Conservation (phyloP, 2,329 filamentous ascomycete species). For the Calonectria naviculata region DNA sequence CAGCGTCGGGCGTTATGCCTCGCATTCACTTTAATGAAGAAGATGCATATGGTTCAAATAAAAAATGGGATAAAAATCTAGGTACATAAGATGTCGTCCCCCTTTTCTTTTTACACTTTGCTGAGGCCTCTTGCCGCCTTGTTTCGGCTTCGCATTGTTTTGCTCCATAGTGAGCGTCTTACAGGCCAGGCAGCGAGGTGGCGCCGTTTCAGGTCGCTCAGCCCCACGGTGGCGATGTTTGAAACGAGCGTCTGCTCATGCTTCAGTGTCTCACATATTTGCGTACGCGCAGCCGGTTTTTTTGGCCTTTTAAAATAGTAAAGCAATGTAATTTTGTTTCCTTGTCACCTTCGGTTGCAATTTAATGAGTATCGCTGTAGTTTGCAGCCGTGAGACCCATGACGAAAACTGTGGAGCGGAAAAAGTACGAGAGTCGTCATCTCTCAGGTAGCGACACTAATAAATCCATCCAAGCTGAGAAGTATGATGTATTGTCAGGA, state of each 20-base stretch:
- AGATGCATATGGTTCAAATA: no score
- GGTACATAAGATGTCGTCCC: no score
- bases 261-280: no score
- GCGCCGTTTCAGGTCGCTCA: not conserved
- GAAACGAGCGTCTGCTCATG: not conserved
- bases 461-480: not conserved
- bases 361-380: no score
- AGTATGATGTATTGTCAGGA: not conserved
- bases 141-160: not conserved
- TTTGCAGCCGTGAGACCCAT: not conserved
- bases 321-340: no score
- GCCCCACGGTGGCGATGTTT: not conserved
- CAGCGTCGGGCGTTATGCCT: no score
- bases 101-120: no score
- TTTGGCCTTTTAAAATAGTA: no score
- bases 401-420: not conserved
- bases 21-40: no score
- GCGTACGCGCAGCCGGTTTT: no score
- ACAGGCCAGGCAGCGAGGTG: not conserved
- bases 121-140: not conserved
- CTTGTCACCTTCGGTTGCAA: no score
- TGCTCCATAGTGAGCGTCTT: not conserved
- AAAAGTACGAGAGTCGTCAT: not conserved
- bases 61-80: no score
- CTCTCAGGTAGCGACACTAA: not conserved